Evolutionary conservation across 805 yeast genomes (phyloP).

Genomic region (Nakazawaea holstii): DNA sequence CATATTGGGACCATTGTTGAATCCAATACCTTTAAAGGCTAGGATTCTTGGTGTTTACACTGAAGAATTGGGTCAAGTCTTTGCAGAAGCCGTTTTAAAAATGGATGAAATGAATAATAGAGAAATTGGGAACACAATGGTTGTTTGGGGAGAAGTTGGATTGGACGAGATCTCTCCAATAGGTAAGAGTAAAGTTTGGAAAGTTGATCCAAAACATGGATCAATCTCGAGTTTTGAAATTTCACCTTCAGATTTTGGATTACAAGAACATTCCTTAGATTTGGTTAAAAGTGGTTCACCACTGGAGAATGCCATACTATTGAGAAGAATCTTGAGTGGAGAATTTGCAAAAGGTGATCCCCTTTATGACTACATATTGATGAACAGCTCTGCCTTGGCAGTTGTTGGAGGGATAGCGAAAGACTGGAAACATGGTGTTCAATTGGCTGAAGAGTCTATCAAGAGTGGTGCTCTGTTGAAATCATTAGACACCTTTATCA

Average conservation of each 20-base stretch:
- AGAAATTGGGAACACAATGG: conserved; percentile 53
- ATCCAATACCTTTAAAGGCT: conserved; percentile 79
- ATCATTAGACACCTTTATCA: conserved; percentile 54
- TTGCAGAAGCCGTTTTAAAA: conserved; percentile 72
- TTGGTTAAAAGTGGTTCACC: conserved; percentile 85
- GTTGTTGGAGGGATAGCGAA: conserved; percentile 65
- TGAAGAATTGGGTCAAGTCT: conserved; percentile 71
- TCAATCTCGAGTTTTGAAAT: conserved; percentile 38
- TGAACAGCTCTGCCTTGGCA: conserved; percentile 86
- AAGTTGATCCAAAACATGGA: conserved; percentile 40
- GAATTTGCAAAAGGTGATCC: conserved; percentile 51
- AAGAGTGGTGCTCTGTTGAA: conserved; percentile 57
- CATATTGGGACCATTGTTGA: conserved; percentile 87
- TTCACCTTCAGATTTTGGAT: conserved; percentile 75
- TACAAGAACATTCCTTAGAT: conserved; percentile 63
- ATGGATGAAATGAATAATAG: conserved; percentile 44
- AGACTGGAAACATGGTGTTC: conserved; percentile 76
- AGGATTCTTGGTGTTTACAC: conserved; percentile 89
- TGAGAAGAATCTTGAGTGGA: conserved; percentile 38
- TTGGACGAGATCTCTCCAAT: conserved; percentile 92
- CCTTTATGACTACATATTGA: conserved; percentile 79
- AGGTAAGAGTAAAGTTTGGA: conserved; percentile 81
- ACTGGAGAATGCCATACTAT: conserved; percentile 64
- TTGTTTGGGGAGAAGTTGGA: conserved; percentile 91
- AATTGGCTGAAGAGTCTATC: conserved; percentile 64